A percentile compares a stretch with the other conserved stretches of the same genome.
Evolutionary conservation across 2,329 filamentous ascomycete genomes (phyloP).

Genomic region (Fusarium oligoseptatum): DNA sequence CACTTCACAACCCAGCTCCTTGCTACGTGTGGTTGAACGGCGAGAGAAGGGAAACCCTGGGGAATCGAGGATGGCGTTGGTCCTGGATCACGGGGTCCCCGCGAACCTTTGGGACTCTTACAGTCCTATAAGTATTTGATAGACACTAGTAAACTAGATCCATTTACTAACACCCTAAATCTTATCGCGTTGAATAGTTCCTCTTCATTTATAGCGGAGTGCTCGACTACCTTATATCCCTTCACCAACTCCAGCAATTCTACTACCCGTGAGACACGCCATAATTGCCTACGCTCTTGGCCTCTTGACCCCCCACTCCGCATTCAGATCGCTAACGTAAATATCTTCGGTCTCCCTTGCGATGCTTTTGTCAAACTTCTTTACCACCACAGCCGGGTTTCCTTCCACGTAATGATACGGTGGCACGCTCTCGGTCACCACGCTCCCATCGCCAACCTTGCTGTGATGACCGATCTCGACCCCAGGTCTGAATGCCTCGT

Average conservation of each 20-base stretch:
- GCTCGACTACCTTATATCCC: too few relatives aligned
- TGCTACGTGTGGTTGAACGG: too few relatives aligned
- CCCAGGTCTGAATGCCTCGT: background rate
- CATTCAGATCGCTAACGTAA: background rate
- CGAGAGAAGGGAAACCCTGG: too few relatives aligned
- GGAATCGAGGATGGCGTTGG: too few relatives aligned
- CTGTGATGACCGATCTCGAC: conserved; percentile 8
- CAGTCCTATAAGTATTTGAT: too few relatives aligned
- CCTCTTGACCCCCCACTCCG: background rate
- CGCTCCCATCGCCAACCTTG: background rate
- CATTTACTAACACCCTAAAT: too few relatives aligned
- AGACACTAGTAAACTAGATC: too few relatives aligned
- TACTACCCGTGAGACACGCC: background rate
- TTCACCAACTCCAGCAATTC: background rate
- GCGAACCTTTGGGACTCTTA: too few relatives aligned
- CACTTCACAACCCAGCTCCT: too few relatives aligned
- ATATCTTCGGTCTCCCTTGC: background rate
- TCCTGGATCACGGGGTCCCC: too few relatives aligned
- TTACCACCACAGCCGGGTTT: background rate
- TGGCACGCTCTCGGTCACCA: conserved; percentile 7
- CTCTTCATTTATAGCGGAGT: too few relatives aligned
- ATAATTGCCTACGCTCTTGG: background rate
- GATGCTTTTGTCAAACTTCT: background rate
- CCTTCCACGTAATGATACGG: conserved; percentile 1
- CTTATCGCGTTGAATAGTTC: too few relatives aligned